phyloP scores from a whole-genome alignment of 129 eudicot species.

The Calendula officinalis region DNA sequence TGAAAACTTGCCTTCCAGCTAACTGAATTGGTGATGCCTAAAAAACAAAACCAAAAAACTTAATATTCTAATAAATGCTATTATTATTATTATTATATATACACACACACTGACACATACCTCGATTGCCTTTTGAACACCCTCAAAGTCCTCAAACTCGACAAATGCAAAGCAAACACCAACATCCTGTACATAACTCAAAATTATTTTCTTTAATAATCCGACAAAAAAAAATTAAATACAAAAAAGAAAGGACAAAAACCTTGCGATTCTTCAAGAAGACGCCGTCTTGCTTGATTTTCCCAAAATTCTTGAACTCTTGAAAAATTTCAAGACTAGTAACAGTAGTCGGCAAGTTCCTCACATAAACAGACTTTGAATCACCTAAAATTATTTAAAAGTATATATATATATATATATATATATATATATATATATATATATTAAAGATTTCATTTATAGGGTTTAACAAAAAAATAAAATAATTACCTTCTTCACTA shows the following conservation, averaged over 20 bases:
- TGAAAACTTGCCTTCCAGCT: constrained; percentile 74
- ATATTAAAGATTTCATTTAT: background rate
- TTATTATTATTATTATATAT: too few species aligned
- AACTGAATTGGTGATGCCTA: constrained; percentile 88
- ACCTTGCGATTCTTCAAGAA: constrained; percentile 77
- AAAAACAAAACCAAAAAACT: constrained; percentile 9
- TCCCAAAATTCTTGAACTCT: constrained; percentile 68
- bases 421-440: too few species aligned
- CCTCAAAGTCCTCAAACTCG: constrained; percentile 73
- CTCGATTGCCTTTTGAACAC: constrained; percentile 68
- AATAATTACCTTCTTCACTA: constrained; percentile 49
- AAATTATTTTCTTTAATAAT: constrained; percentile 8
- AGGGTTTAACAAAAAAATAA: too few species aligned
- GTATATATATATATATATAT: too few species aligned
- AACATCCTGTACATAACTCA: constrained; percentile 44
- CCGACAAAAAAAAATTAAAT: background rate
- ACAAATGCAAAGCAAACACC: constrained; percentile 81
- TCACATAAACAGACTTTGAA: constrained; percentile 83
- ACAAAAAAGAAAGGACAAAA: background rate
- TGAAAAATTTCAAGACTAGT: constrained; percentile 58
- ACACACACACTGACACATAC: constrained; percentile 25
- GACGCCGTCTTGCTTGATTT: constrained; percentile 62
- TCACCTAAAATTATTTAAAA: constrained; percentile 41
- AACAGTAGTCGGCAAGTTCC: constrained; percentile 76
- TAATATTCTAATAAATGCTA: too few species aligned